Base-by-base conservation (phyloP, 108 stramenopile genomes). In the Nannochloropsis gaditana region DNA sequence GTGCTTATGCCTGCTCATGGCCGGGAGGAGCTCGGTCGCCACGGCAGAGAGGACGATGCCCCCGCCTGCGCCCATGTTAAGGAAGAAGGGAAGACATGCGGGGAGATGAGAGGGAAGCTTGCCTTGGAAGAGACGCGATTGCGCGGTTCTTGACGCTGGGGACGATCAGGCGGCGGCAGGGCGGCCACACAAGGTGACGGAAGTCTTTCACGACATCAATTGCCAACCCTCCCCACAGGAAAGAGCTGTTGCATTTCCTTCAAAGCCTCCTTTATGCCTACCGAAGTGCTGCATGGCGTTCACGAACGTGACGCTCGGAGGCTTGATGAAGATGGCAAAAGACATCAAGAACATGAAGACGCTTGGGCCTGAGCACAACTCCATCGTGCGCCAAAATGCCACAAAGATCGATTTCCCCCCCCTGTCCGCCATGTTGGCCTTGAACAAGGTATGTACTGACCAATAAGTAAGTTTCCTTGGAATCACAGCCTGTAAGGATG, bases 1-100 rank as follows among this genome's bases (percentile, higher is more conserved):
- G 59, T 73, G 59, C 59, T 73, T 73, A n/a, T 73, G 59, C 59
- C n/a, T 73, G 59, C 59, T 73, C 59, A 73, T 73, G 59, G 59
- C 59, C 15, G 59, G 59, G 19, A 73, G 59, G n/a, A 73, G 59
- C 6, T 73, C 59, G 3, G 59, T 73, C 19, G 59, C 59, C 59
- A 73, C 59, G 59, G 59, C 59, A 3, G 59, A 73, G 59, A 73
- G 59, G 59, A 73, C 59, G 59, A 73, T 73, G 2, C 59, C 59
- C 19, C 59, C 59, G n/a, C 59, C 59, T 73, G 59, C 8, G 2
- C n/a, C 11, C 47, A 50, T 10, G 47, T 15, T 11, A 1, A 1
- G 59, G n/a, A n/a, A n/a, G 59, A 5, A n/a, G 15, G 15, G 47
- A 50, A 50, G 15, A 15, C 1, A 1, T 10, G 47, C 10, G 15